Evolutionary conservation across 2,329 filamentous ascomycete genomes (phyloP), one percentile per base, ranked within the genome.

Genomic region (Diaporthe vaccinii): DNA sequence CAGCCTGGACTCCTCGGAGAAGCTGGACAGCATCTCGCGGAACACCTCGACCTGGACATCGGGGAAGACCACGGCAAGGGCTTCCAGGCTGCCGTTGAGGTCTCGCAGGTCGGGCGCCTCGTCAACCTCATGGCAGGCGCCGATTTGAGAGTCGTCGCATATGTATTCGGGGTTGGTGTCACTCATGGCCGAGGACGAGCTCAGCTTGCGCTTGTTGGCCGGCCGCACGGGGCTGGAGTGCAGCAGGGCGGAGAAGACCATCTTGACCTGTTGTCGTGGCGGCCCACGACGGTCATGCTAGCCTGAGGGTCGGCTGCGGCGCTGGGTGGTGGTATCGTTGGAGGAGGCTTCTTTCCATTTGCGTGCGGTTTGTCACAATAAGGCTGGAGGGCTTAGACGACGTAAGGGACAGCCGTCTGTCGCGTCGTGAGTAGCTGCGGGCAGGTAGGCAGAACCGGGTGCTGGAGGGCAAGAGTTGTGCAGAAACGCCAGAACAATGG

Each of bases 31-130:
- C 90, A 97, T 94, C 85, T 96, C 94, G 59, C 94, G 91, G 81
- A 97, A 95, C 25, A 96, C 94, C 78, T 96, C 93, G 76, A 94
- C 88, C 83, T 95, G 93, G n/a, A 96, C 87, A 83, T 96, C 91
- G 39, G 94, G 94, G 78, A 97, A 97, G 12, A 96, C 88, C 65
- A 91, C 91, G 31, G 91, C 90, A 58, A 97, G 89, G 17, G 89
- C 91, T 76, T 90, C 89, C 77, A 97, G 90, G 79, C 91, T 89
- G 69, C 87, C 86, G 84, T 96, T 96, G 67, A 96, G 88, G 75
- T 93, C 90, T 78, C 90, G 87, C 34, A 95, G 87, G 79, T 95
- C 90, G 53, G 90, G 89, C 49, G 89, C 85, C 76, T 92, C 90
- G 78, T 86, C 84, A 10, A 84, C 82, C 34, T 86, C 78, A 2